A percentile compares a stretch with the other conserved stretches of the same genome.
phyloP scores from a whole-genome alignment of 768 basidiomycete genomes.

The Termitomyces bulborhizus region DNA sequence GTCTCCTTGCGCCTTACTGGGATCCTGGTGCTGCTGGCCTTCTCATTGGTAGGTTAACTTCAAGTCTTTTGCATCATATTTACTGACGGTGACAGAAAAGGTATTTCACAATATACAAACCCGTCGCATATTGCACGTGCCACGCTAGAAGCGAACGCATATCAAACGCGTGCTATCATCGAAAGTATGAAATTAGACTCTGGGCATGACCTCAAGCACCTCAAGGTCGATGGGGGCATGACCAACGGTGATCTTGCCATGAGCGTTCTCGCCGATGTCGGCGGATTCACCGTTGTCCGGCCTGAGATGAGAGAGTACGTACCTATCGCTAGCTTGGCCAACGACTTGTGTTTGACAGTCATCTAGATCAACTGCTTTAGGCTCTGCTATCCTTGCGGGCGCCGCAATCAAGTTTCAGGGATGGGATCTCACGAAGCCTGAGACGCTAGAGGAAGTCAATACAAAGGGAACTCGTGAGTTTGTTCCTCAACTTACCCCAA shows the following conservation, averaged over 20 bases:
- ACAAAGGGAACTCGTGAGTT: slow-evolving; percentile 76
- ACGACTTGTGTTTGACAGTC: neutral
- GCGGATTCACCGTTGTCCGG: slow-evolving; percentile 86
- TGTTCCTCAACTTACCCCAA: slow-evolving; percentile 44
- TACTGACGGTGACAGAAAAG: slow-evolving; percentile 21
- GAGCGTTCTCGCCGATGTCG: slow-evolving; percentile 81
- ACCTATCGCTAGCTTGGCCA: neutral
- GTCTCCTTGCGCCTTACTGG: slow-evolving; percentile 97
- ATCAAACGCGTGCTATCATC: slow-evolving; percentile 91
- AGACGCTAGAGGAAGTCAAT: slow-evolving; percentile 82
- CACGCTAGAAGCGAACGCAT: slow-evolving; percentile 93
- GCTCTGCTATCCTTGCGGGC: slow-evolving; percentile 90
- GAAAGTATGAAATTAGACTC: slow-evolving; percentile 95
- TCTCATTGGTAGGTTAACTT: slow-evolving; percentile 55
- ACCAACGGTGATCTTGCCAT: slow-evolving; percentile 90
- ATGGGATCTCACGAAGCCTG: slow-evolving; percentile 83
- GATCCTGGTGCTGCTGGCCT: slow-evolving; percentile 86
- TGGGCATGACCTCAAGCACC: slow-evolving; percentile 67
- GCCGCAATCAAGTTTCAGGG: slow-evolving; percentile 83
- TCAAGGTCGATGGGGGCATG: slow-evolving; percentile 99
- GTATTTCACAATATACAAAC: slow-evolving; percentile 82
- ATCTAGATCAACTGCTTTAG: slow-evolving; percentile 87
- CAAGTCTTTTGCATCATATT: neutral
- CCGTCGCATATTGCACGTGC: slow-evolving; percentile 92
- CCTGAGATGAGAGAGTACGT: slow-evolving; percentile 96